Percentiles rank a stretch among this genome's conserved stretches.
Conservation (phyloP, 306 rosid species). For the Prunus kanzakura region DNA sequence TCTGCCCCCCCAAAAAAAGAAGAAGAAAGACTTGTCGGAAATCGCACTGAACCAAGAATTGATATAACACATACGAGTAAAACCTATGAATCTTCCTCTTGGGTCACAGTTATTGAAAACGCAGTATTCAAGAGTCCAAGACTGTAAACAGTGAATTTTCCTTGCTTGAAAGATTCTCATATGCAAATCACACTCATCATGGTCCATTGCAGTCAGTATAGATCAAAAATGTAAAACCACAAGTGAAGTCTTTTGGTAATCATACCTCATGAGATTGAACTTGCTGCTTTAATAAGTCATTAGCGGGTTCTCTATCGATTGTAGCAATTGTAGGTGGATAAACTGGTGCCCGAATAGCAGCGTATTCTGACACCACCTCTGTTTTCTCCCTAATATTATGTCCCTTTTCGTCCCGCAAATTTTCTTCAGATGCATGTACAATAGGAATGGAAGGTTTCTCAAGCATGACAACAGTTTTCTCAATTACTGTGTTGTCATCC, state of each 20-base stretch:
- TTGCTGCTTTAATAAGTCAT: constrained; percentile 37
- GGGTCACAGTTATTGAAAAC: neutral
- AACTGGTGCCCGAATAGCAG: constrained; percentile 43
- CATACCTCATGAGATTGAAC: constrained; percentile 55
- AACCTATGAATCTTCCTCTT: neutral
- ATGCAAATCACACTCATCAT: neutral
- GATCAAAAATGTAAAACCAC: neutral
- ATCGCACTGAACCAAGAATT: neutral
- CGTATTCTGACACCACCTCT: constrained; percentile 41
- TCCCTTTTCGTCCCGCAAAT: constrained; percentile 19
- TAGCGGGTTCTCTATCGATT: constrained; percentile 40
- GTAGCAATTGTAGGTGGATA: constrained; percentile 41
- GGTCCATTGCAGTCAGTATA: neutral
- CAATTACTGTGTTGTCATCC: constrained; percentile 72
- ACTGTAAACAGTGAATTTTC: neutral
- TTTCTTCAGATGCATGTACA: constrained; percentile 35
- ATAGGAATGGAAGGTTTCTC: constrained; percentile 51
- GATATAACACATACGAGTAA: neutral
- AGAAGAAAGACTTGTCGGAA: too few species aligned
- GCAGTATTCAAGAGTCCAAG: constrained; percentile 1
- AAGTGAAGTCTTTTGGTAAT: constrained; percentile 14
- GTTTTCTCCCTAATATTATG: constrained; percentile 33
- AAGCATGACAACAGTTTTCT: constrained; percentile 81
- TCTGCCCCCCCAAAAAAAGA: too few species aligned
- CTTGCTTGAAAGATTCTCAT: neutral